Conservation (phyloP, 2,329 filamentous ascomycete genomes). For the Clonostachys rhizophaga region DNA sequence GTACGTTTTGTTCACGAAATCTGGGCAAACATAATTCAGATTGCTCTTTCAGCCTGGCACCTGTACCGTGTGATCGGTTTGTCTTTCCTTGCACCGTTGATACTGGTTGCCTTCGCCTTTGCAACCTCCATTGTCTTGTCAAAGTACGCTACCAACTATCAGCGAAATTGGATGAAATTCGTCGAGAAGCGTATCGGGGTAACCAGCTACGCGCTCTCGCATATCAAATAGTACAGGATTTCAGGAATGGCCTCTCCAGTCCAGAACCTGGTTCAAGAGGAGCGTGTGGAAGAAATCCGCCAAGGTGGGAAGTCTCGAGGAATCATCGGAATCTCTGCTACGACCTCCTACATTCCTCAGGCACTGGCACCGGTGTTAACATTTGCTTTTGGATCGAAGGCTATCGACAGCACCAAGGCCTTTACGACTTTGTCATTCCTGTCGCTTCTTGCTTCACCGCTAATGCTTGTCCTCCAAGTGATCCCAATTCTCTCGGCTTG, state of each 20-base stretch:
- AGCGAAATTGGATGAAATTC: constrained; percentile 26
- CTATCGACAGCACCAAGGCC: constrained; percentile 7
- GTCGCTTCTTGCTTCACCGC: not conserved
- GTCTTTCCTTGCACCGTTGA: constrained; percentile 40
- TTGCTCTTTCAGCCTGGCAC: constrained; percentile 38
- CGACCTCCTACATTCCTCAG: constrained; percentile 18
- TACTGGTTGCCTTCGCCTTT: constrained; percentile 24
- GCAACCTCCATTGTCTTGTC: not conserved
- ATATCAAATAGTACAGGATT: constrained; percentile 24
- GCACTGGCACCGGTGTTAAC: constrained; percentile 18
- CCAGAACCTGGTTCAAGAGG: constrained; percentile 7
- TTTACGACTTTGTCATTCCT: not conserved
- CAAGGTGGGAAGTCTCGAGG: constrained; percentile 8
- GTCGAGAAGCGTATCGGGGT: constrained; percentile 25
- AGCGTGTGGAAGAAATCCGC: constrained; percentile 10
- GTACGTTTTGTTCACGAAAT: constrained; percentile 28
- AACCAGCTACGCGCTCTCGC: constrained; percentile 19
- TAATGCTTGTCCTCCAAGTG: not conserved
- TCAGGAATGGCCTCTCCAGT: constrained; percentile 17
- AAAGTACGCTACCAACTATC: constrained; percentile 10
- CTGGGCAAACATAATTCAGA: constrained; percentile 33
- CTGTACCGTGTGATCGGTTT: constrained; percentile 38
- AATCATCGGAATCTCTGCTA: constrained; percentile 3
- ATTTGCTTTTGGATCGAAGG: constrained; percentile 9
- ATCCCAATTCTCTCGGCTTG: constrained; percentile 2